Evolutionary conservation across 2,329 filamentous ascomycete genomes (phyloP).

Genomic region (Diaporthe australafricana): DNA sequence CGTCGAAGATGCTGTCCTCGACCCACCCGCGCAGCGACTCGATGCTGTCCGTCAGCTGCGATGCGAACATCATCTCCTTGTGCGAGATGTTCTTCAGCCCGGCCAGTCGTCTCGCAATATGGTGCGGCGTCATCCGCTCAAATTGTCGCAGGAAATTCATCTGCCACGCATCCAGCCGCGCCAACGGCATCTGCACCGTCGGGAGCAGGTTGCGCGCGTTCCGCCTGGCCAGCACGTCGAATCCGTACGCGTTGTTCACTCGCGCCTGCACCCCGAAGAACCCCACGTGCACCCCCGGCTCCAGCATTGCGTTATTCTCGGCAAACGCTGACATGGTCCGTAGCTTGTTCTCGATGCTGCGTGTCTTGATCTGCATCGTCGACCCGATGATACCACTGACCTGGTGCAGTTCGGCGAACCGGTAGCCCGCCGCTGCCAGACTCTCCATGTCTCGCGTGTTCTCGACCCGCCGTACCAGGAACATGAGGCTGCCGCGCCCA

Average conservation of each 20-base stretch:
- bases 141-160: slow-evolving; percentile 64
- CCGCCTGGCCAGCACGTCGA: slow-evolving; percentile 72
- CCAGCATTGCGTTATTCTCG: slow-evolving; percentile 57
- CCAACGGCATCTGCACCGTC: slow-evolving; percentile 64
- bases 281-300: slow-evolving; percentile 67
- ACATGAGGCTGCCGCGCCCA: slow-evolving; percentile 83
- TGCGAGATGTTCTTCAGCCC: slow-evolving; percentile 50
- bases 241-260: slow-evolving; percentile 62
- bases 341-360: slow-evolving; percentile 71
- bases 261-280: slow-evolving; percentile 68
- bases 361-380: slow-evolving; percentile 78
- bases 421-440: slow-evolving; percentile 78
- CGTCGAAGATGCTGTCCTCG: slow-evolving; percentile 58
- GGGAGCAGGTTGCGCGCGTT: slow-evolving; percentile 71
- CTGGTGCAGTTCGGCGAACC: slow-evolving; percentile 79
- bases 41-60: slow-evolving; percentile 57
- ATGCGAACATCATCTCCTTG: slow-evolving; percentile 57
- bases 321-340: slow-evolving; percentile 72
- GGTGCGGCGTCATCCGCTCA: slow-evolving; percentile 55
- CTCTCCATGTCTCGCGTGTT: slow-evolving; percentile 68
- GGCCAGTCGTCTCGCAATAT: slow-evolving; percentile 53
- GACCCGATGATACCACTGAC: slow-evolving; percentile 76
- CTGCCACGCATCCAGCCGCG: slow-evolving; percentile 66
- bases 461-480: slow-evolving; percentile 76
- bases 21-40: slow-evolving; percentile 54